Evolutionary conservation across 495 filamentous ascomycete species (phyloP).

Genomic region (Thermothielavioides terrestris): DNA sequence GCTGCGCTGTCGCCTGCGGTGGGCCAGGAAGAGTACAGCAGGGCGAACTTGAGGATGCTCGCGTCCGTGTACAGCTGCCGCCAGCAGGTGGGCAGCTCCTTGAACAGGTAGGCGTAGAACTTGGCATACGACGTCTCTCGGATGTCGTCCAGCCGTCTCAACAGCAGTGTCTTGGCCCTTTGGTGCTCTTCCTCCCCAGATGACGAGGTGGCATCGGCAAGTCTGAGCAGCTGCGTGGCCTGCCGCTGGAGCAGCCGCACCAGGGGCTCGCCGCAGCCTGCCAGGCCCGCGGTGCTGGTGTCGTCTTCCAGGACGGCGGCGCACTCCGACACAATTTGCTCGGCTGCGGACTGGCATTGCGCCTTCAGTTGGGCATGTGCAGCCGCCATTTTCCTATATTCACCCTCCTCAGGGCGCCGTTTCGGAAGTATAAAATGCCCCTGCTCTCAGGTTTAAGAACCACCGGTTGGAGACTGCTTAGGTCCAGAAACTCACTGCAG

Average conservation of each 20-base stretch:
- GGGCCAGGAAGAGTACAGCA: slow-evolving; percentile 28
- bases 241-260: slow-evolving; percentile 32
- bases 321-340: slow-evolving; percentile 25
- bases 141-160: slow-evolving; percentile 38
- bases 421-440: too few relatives aligned
- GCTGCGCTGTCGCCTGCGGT: not conserved
- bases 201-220: slow-evolving; percentile 3
- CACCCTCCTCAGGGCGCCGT: too few relatives aligned
- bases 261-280: slow-evolving; percentile 29
- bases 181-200: not conserved
- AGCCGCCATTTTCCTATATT: not conserved
- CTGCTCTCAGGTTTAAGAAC: too few relatives aligned
- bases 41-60: slow-evolving; percentile 51
- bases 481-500: too few relatives aligned
- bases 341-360: slow-evolving; percentile 13
- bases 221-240: slow-evolving; percentile 17
- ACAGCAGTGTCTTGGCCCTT: slow-evolving; percentile 1
- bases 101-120: slow-evolving; percentile 68
- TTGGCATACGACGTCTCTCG: slow-evolving; percentile 42
- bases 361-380: not conserved
- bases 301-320: slow-evolving; percentile 4
- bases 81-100: slow-evolving; percentile 68
- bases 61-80: slow-evolving; percentile 70
- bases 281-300: slow-evolving; percentile 9
- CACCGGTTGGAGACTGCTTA: too few relatives aligned